phyloP scores from a whole-genome alignment of 1,284 basidiomycete species.

The Cryptococcus sp. region DNA sequence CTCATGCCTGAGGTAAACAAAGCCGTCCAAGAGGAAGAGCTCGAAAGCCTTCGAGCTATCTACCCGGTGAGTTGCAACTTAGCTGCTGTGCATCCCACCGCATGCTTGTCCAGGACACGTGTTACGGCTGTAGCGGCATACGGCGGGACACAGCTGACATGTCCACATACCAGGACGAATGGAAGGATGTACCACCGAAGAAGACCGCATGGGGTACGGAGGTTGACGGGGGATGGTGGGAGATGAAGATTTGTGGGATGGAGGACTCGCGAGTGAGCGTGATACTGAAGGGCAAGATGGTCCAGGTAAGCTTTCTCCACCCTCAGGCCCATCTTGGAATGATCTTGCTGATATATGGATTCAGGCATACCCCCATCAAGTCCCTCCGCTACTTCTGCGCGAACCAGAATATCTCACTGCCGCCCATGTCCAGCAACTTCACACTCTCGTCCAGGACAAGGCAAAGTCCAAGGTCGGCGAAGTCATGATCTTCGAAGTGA shows the following conservation, averaged over 20 bases:
- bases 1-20: constrained; percentile 41
- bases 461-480: constrained; percentile 37
- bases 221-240: constrained; percentile 45
- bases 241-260: constrained; percentile 32
- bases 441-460: constrained; percentile 37
- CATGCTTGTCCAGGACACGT: neutral
- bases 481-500: constrained; percentile 48
- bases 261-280: constrained; percentile 41
- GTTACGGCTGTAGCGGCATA: neutral
- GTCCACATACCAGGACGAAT: constrained; percentile 38
- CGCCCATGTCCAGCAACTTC: constrained; percentile 37
- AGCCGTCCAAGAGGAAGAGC: constrained; percentile 45
- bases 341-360: neutral
- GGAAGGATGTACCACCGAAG: constrained; percentile 42
- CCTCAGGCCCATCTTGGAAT: neutral
- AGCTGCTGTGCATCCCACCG: neutral
- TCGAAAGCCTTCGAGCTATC: constrained; percentile 45
- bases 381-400: constrained; percentile 36
- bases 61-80: constrained; percentile 25
- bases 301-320: constrained; percentile 32
- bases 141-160: neutral
- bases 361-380: constrained; percentile 42
- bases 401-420: constrained; percentile 38
- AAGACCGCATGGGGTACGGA: constrained; percentile 48
- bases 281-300: constrained; percentile 39